Base-by-base conservation (phyloP, 1,284 basidiomycete species). In the Irpex sp. region DNA sequence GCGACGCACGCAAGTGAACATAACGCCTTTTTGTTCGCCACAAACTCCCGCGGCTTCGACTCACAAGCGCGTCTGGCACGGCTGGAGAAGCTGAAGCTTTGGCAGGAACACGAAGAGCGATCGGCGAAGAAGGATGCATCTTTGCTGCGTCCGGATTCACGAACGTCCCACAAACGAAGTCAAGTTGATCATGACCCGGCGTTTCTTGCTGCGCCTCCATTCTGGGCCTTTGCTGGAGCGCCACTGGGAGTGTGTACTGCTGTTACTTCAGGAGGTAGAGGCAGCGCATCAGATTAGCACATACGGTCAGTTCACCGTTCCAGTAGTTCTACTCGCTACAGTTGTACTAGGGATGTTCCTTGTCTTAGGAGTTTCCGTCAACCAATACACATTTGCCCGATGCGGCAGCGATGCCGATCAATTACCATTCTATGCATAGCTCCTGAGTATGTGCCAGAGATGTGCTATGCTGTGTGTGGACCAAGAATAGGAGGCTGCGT, bases 1-100 rank as follows among this genome's bases (percentile, higher is more conserved):
- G 64, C 64, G 47, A 65, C 64, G n/a, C 64, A 65, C 51, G 58
- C 64, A 9, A 58, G 54, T 55, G 64, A 65, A 34, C 64, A 65
- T 48, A 63, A 58, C 52, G 57, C 49, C 49, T 51, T 47, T 17
- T 13, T 58, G 57, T 40, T 47, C 15, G 38, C 57, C 11, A 58
- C 57, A n/a, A 51, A 51, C 49, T 51, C 49, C 17, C 49, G 49
- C 17, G 49, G 49, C 7, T 51, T 51, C 49, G 49, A 21, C 8
- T 51, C 49, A 51, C 49, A 51, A 13, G 49, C 15, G 49, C 49
- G 49, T 8, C 21, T 51, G 49, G 49, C 49, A 17, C 49, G 49
- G 49, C 17, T 17, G 17, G 49, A 51, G 49, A 51, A 21, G 49
- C 15, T 51, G 7, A 51, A 51, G 49, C 11, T 17, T 9, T 51